Conservation (phyloP, 2,329 filamentous ascomycete species). For the Chaetomium sp. region DNA sequence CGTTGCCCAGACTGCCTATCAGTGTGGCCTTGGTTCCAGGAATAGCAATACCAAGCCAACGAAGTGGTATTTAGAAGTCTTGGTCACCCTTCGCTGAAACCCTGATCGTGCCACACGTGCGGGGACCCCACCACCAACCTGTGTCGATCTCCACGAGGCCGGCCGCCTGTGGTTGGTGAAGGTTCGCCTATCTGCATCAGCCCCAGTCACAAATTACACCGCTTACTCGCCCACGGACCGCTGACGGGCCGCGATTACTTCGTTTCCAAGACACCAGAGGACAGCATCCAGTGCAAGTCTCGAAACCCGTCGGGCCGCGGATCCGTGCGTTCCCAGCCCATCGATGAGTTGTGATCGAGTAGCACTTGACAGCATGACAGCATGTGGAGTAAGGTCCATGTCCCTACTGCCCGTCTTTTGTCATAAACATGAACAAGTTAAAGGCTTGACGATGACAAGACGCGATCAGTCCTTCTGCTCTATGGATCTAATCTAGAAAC, state of each 20-base stretch:
- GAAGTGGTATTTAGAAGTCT: conserved; percentile 5
- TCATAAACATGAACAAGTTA: too few species aligned
- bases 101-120: background rate
- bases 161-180: background rate
- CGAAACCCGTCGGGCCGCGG: too few species aligned
- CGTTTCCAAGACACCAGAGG: too few species aligned
- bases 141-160: background rate
- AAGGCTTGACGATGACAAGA: too few species aligned
- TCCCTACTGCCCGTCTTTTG: too few species aligned
- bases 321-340: too few species aligned
- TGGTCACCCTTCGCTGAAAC: background rate
- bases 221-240: background rate
- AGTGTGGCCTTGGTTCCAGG: background rate
- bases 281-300: too few species aligned
- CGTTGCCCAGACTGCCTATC: background rate
- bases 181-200: background rate
- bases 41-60: background rate
- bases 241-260: background rate
- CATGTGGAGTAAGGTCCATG: too few species aligned
- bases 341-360: too few species aligned
- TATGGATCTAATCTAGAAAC: too few species aligned
- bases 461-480: too few species aligned
- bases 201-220: background rate
- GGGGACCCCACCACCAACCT: background rate
- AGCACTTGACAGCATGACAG: too few species aligned